Conservation (phyloP, 1,139 yeast species). For the Candida pseudocylindracea region DNA sequence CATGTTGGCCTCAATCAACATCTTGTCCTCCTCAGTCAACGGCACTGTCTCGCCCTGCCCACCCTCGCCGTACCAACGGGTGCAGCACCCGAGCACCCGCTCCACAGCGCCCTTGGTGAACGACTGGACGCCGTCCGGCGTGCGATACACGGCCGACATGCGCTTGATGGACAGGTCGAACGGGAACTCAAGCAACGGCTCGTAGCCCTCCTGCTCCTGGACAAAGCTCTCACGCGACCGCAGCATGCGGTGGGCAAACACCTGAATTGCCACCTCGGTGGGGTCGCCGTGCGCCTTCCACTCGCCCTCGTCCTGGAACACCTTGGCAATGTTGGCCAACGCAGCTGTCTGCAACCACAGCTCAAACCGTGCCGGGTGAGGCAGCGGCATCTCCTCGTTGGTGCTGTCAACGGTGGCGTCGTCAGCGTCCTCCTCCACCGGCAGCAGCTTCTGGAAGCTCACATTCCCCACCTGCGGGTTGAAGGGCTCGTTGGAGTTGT, state of each 20-base stretch:
- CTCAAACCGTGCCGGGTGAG: slow-evolving; percentile 8
- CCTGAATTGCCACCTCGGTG: slow-evolving; percentile 67
- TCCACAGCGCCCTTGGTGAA: slow-evolving; percentile 71
- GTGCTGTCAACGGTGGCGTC: slow-evolving; percentile 7
- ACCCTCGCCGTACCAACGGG: slow-evolving; percentile 24
- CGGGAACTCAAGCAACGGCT: slow-evolving; percentile 45
- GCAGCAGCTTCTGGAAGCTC: slow-evolving; percentile 16
- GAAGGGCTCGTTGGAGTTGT: slow-evolving; percentile 42
- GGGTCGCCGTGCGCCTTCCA: slow-evolving; percentile 80
- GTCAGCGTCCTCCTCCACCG: slow-evolving; percentile 10
- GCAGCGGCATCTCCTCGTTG: slow-evolving; percentile 9
- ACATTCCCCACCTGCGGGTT: slow-evolving; percentile 51
- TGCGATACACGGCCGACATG: slow-evolving; percentile 41
- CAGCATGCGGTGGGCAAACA: slow-evolving; percentile 31
- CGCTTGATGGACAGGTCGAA: slow-evolving; percentile 61
- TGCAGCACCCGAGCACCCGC: slow-evolving; percentile 36
- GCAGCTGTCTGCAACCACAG: slow-evolving; percentile 38
- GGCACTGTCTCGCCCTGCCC: slow-evolving; percentile 5
- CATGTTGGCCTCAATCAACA: slow-evolving; percentile 31
- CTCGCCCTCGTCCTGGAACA: slow-evolving; percentile 16
- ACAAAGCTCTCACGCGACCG: neutral
- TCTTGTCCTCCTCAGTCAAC: slow-evolving; percentile 19
- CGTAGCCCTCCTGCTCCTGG: slow-evolving; percentile 4
- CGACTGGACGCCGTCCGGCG: slow-evolving; percentile 12
- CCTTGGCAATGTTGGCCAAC: slow-evolving; percentile 50